Conservation (phyloP, 306 rosid species). For the Rosa rugosa region DNA sequence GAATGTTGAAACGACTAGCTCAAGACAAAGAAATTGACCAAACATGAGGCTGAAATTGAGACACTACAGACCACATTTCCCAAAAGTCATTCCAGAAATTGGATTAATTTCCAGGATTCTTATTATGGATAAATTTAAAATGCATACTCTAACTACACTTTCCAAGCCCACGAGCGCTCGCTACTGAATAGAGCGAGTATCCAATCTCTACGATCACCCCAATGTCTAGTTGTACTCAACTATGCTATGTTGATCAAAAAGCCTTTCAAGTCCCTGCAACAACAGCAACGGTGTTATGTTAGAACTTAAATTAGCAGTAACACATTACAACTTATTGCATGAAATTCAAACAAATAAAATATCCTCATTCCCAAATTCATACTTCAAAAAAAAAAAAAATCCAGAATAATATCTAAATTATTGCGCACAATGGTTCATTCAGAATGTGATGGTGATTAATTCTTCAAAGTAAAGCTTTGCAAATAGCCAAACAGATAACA, state of each 20-base stretch:
- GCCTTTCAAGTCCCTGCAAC: constrained; percentile 79
- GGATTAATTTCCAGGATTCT: constrained; percentile 11
- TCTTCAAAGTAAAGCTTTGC: neutral
- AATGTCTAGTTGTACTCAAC: constrained; percentile 29
- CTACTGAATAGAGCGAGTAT: constrained; percentile 10
- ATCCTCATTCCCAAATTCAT: constrained; percentile 4
- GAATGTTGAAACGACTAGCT: neutral
- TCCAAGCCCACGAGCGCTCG: constrained; percentile 11
- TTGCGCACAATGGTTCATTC: neutral
- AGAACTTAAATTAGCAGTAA: constrained; percentile 17
- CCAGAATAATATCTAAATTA: neutral
- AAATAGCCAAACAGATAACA: neutral
- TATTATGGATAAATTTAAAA: constrained; percentile 11
- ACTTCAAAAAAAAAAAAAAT: neutral
- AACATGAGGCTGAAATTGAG: neutral
- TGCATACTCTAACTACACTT: constrained; percentile 8
- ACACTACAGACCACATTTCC: neutral
- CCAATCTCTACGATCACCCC: constrained; percentile 29
- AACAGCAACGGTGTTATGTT: constrained; percentile 21
- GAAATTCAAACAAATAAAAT: constrained; percentile 7
- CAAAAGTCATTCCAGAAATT: constrained; percentile 2
- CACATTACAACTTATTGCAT: neutral
- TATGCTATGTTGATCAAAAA: constrained; percentile 41
- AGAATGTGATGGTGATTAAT: neutral
- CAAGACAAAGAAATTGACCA: neutral